phyloP scores from a whole-genome alignment of 495 filamentous ascomycete species.

The Podospora tetraspora region DNA sequence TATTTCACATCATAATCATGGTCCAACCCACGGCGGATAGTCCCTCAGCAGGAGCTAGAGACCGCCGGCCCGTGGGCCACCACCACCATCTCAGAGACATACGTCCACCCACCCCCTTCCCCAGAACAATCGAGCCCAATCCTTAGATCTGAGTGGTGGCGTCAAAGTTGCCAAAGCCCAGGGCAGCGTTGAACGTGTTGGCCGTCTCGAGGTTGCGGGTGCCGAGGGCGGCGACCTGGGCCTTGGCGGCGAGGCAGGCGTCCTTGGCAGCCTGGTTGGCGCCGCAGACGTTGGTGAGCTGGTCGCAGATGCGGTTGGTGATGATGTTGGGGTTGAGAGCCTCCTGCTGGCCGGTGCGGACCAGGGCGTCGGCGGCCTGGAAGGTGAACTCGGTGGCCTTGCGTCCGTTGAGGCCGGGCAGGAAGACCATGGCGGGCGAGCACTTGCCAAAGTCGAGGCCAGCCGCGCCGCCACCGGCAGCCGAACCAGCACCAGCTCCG shows the following conservation, averaged over 20 bases:
- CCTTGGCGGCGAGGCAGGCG: slow-evolving; percentile 38
- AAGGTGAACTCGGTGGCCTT: slow-evolving; percentile 50
- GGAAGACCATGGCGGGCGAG: slow-evolving; percentile 53
- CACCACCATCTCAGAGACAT: neutral
- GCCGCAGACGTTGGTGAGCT: slow-evolving; percentile 49
- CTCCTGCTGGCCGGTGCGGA: slow-evolving; percentile 48
- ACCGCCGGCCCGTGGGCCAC: neutral
- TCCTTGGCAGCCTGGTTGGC: slow-evolving; percentile 47
- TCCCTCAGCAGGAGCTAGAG: neutral
- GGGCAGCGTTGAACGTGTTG: slow-evolving; percentile 38
- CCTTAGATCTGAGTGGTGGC: neutral
- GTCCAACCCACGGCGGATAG: neutral
- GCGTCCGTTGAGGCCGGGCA: slow-evolving; percentile 45
- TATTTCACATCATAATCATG: neutral
- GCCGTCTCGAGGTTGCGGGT: slow-evolving; percentile 40
- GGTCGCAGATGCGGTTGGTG: slow-evolving; percentile 56
- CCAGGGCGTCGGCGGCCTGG: slow-evolving; percentile 48
- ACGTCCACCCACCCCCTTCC: neutral
- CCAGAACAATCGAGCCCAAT: neutral
- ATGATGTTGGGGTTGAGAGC: slow-evolving; percentile 57
- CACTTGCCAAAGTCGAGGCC: slow-evolving; percentile 51
- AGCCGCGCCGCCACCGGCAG: slow-evolving; percentile 18
- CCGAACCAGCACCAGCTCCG: slow-evolving; percentile 2
- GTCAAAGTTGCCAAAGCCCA: slow-evolving; percentile 28
- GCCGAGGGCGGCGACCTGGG: slow-evolving; percentile 29